Conservation (phyloP, 2,329 filamentous ascomycete species). For the Colletotrichum horii region DNA sequence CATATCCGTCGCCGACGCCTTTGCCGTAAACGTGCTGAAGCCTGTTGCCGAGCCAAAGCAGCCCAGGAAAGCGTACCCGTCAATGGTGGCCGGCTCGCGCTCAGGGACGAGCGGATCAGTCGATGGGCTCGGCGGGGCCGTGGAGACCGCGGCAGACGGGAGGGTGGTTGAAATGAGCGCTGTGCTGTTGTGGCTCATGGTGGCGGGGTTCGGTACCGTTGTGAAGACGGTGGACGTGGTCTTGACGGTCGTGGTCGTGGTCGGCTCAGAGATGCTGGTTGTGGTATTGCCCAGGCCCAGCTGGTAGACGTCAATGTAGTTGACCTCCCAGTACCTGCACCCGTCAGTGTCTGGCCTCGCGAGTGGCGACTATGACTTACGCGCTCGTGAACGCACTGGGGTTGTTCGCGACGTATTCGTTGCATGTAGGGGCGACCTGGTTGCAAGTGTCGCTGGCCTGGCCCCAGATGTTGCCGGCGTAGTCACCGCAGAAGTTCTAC, state of each 20-base stretch:
- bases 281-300: conserved; percentile 16
- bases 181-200: conserved; percentile 2
- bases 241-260: conserved; percentile 31
- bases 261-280: conserved; percentile 21
- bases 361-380: conserved; percentile 25
- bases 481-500: conserved; percentile 77
- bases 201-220: conserved; percentile 27
- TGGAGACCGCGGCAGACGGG: neutral
- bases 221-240: conserved; percentile 29
- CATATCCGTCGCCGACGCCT: conserved; percentile 38
- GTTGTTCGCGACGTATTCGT: conserved; percentile 50
- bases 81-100: conserved; percentile 36
- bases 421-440: conserved; percentile 46
- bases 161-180: conserved; percentile 1
- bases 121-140: conserved; percentile 4
- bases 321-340: conserved; percentile 56
- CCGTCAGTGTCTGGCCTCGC: neutral
- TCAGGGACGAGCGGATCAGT: conserved; percentile 22
- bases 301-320: conserved; percentile 55
- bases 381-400: conserved; percentile 46
- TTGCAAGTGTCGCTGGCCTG: conserved; percentile 39
- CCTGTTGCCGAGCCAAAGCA: conserved; percentile 46
- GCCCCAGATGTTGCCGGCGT: conserved; percentile 60
- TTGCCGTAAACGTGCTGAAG: conserved; percentile 39
- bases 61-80: conserved; percentile 39